Conservation (phyloP, 306 rosid genomes). For the Quercus agrifolia region DNA sequence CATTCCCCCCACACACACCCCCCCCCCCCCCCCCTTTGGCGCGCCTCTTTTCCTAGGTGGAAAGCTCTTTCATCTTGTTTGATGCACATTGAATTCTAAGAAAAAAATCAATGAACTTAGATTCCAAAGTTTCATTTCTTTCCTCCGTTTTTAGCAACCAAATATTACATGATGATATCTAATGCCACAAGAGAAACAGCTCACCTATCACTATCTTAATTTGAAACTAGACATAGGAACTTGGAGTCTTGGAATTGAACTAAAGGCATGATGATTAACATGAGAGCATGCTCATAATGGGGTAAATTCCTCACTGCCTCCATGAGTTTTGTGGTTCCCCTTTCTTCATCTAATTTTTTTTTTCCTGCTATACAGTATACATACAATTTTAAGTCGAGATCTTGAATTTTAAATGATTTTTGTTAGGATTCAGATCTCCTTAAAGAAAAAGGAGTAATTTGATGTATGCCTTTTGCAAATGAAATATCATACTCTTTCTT, state of each 20-base stretch:
- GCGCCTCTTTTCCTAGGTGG: not conserved
- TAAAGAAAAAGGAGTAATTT: too few relatives aligned
- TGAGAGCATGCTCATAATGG: not conserved
- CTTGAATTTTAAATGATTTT: too few relatives aligned
- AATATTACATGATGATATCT: not conserved
- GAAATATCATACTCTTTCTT: too few relatives aligned
- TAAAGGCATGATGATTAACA: not conserved
- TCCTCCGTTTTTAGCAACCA: not conserved
- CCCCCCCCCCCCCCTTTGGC: too few relatives aligned
- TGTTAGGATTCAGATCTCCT: too few relatives aligned
- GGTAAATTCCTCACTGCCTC: not conserved
- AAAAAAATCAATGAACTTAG: not conserved
- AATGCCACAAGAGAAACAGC: not conserved
- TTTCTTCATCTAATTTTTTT: not conserved
- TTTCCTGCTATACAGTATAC: too few relatives aligned
- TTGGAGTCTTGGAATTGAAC: not conserved
- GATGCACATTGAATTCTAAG: not conserved
- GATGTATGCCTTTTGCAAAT: too few relatives aligned
- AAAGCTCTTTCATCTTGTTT: not conserved
- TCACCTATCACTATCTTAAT: not conserved
- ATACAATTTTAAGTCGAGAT: too few relatives aligned
- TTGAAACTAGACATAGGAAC: not conserved
- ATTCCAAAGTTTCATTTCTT: not conserved
- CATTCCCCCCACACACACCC: fast-evolving
- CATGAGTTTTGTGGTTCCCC: too few relatives aligned